Base-by-base conservation (phyloP, 116 monocot genomes). In the Iris pallida region DNA sequence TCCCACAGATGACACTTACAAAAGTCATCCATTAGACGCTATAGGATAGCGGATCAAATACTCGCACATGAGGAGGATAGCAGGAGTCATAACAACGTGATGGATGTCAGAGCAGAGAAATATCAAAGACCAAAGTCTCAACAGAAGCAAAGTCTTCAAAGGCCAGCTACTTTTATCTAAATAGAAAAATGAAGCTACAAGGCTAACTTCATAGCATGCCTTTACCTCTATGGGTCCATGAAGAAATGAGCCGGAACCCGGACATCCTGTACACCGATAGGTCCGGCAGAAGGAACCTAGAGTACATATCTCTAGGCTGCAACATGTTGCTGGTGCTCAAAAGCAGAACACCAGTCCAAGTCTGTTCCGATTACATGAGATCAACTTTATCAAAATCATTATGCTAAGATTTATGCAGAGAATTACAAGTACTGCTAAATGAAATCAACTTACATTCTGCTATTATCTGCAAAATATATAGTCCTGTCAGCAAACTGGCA, bases 21-120 rank as follows among this genome's bases (percentile, higher is more conserved):
- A 76, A 80, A 56, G 70, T 98, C 97, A n/a, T 62, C 69, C 85
- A 68, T 80, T 80, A 16, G 73, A 85, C 18, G 68, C 56, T 57
- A 98, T 83, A 5, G 85, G 88, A 55, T 93, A 98, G 7, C 90
- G 79, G 78, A 88, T 88, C 75, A 98, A 75, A 81, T 90, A 98
- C 77, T 98, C 93, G 43, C 87, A 98, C 78, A 98, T 98, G 66
- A 98, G 70, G 45, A 92, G 78, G 57, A 83, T 82, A 69, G 76
- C 77, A 69, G 97, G 97, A 69, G 97, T 98, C 83, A 82, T 88
- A 53, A 98, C 88, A 16, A 82, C 85, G 80, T 98, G 97, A 16
- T 93, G 97, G 69, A 90, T 92, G 69, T 98, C 97, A 55, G 97
- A 90, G 76, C 93, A 90, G 46, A 93, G 93, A 69, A 92, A 98